Evolutionary conservation across 1,284 basidiomycete species (phyloP), one percentile per base, ranked within the genome.

Genomic region (Marasmius sp.): DNA sequence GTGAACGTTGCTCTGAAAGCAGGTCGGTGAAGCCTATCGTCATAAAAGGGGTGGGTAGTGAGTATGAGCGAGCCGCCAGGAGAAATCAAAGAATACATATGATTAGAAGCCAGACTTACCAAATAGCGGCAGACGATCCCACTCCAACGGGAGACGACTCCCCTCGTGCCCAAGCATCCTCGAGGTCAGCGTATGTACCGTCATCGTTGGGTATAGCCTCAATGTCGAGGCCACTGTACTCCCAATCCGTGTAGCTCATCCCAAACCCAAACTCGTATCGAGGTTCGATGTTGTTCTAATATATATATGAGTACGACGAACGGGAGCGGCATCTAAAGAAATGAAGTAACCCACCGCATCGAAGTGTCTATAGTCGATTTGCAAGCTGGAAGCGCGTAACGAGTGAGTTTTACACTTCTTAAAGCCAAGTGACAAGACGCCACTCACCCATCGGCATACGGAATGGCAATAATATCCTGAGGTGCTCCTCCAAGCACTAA

Each of bases 231-330:
- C 73, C 71, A 20, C 69, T 72, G 64, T 79, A 81, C 33, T 71
- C 68, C 72, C 87, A 87, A 0, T 68, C 74, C 20, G 85, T 83
- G 72, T 86, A 88, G 47, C 78, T 81, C 57, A 86, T 69, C 0
- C 88, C 81, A 66, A 80, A 87, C 2, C 89, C 89, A 67, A 91
- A 91, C 57, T 83, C 81, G 65, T 79, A 89, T 20, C 85, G 78
- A 0, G 88, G 87, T 1, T 74, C 74, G 61, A 88, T 85, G 62
- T 80, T 73, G 34, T 77, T 67, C 59, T 74, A 57, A 2, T 5
- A 27, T 38, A 11, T 22, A 43, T 20, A 58, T 48, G 38, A 36
- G 38, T 38, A 5, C 10, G n/a, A 16, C 20, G 27, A 38, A 34
- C 37, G 14, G 14, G 34, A 45, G 36, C 41, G 79, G 74, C 67